These are phyloP conservation scores for Salix viminalis DNA, from an alignment of 345 rosid species.

Conservation along the genomic window DNA sequence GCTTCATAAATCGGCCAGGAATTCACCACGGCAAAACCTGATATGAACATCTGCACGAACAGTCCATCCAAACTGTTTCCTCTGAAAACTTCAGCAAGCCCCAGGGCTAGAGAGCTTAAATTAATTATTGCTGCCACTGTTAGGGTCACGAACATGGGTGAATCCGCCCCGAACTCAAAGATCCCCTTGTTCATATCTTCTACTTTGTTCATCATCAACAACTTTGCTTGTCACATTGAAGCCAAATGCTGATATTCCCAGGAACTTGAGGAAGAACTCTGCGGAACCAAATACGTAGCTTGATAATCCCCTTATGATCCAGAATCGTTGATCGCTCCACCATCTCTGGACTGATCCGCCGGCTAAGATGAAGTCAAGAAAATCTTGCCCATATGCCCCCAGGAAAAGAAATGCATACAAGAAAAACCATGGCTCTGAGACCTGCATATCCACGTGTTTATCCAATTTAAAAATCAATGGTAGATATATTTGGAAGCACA, in stretches of 20 bases:
- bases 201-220: conserved; percentile 40
- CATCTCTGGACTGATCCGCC: conserved; percentile 46
- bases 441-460: conserved; percentile 26
- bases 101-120: conserved; percentile 31
- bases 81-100: conserved; percentile 11
- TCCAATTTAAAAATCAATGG: no score
- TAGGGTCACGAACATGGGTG: conserved; percentile 48
- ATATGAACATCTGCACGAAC: conserved; percentile 33
- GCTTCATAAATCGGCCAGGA: conserved; percentile 61
- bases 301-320: conserved; percentile 49
- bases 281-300: conserved; percentile 33
- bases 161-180: conserved; percentile 56
- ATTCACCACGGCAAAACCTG: conserved; percentile 43
- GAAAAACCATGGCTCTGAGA: conserved; percentile 56
- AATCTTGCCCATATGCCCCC: conserved; percentile 56
- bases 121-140: conserved; percentile 48
- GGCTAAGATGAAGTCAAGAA: conserved; percentile 32
- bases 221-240: conserved; percentile 67
- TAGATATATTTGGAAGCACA: no score
- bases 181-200: conserved; percentile 47
- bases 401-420: conserved; percentile 57
- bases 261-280: conserved; percentile 41
- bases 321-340: conserved; percentile 78
- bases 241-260: conserved; percentile 43
- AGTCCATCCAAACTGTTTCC: conserved; percentile 22